phyloP scores from a whole-genome alignment of 2,329 filamentous ascomycete species.

The Hypoxylon rubiginosum region DNA sequence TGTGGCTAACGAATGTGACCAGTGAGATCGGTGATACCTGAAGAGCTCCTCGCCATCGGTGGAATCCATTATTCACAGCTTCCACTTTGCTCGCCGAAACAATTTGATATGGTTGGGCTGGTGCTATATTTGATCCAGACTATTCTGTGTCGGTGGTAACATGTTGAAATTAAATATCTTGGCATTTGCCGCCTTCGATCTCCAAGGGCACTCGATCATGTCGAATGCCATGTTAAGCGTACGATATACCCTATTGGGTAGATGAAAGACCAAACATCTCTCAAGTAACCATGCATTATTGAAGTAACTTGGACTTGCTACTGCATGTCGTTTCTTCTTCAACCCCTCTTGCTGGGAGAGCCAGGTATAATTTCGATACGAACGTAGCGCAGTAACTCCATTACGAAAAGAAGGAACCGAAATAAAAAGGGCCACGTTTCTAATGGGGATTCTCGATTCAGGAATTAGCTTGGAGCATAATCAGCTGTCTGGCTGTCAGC shows the following conservation, averaged over 20 bases:
- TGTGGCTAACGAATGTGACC: conserved; percentile 32
- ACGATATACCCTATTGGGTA: conserved; percentile 35
- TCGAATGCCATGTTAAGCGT: conserved; percentile 16
- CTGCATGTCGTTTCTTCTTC: conserved; percentile 4
- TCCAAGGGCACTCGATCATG: conserved; percentile 14
- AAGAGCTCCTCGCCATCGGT: conserved; percentile 23
- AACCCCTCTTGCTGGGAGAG: neutral
- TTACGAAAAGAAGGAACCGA: conserved; percentile 18
- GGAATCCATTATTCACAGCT: conserved; percentile 40
- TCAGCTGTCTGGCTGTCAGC: conserved; percentile 29
- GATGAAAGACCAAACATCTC: conserved; percentile 10
- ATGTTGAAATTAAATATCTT: conserved; percentile 39
- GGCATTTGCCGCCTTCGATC: conserved; percentile 33
- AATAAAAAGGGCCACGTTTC: conserved; percentile 8
- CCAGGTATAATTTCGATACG: neutral
- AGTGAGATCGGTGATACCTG: conserved; percentile 28
- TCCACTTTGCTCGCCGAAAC: conserved; percentile 21
- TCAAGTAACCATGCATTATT: conserved; percentile 10
- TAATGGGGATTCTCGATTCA: conserved; percentile 17
- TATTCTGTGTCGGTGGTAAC: conserved; percentile 25
- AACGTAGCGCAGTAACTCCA: conserved; percentile 8
- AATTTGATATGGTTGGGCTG: conserved; percentile 34
- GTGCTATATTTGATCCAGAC: conserved; percentile 40
- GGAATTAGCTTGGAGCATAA: conserved; percentile 25
- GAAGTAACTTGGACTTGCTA: conserved; percentile 11